phyloP scores from a whole-genome alignment of 192 early-diverging fungal species.

The Coemansia sp. region DNA sequence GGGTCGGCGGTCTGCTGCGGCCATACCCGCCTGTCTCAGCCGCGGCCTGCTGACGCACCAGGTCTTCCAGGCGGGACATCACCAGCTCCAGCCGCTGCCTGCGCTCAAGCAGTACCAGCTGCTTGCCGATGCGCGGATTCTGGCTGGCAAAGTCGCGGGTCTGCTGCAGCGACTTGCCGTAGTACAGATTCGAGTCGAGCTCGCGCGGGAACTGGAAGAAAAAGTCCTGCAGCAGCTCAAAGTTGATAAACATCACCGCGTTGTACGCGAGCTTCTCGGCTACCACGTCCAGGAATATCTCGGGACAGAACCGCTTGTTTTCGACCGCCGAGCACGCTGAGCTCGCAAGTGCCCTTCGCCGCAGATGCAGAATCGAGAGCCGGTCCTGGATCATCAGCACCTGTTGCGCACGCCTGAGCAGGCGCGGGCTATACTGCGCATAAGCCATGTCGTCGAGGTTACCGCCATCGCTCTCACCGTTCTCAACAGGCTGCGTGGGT shows the following conservation, averaged over 20 bases:
- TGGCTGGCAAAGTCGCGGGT: constrained; percentile 89
- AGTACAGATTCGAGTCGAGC: constrained; percentile 91
- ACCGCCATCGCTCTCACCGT: not conserved
- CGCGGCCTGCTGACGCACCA: constrained; percentile 44
- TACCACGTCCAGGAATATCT: constrained; percentile 89
- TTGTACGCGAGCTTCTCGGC: constrained; percentile 94
- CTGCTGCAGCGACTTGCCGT: constrained; percentile 78
- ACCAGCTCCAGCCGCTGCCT: constrained; percentile 83
- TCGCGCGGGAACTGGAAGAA: constrained; percentile 97
- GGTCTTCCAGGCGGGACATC: constrained; percentile 54
- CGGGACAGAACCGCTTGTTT: constrained; percentile 93
- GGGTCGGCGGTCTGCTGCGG: not conserved
- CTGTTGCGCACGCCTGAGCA: constrained; percentile 80
- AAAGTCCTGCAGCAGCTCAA: constrained; percentile 97
- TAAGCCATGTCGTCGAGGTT: constrained; percentile 60
- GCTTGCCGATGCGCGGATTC: constrained; percentile 82
- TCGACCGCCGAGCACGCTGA: constrained; percentile 79
- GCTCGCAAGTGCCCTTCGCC: constrained; percentile 79
- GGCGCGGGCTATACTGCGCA: constrained; percentile 69
- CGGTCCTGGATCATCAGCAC: constrained; percentile 80
- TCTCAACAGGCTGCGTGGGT: not conserved
- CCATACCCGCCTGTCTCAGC: constrained; percentile 6
- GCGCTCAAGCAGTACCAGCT: constrained; percentile 86
- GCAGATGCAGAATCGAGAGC: constrained; percentile 74
- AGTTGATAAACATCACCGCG: constrained; percentile 97